Percentiles rank a stretch among this genome's conserved stretches.
These are phyloP conservation scores for Akebia trifoliata DNA, from an alignment of 164 flowering plant species.

Conservation along the genomic window DNA sequence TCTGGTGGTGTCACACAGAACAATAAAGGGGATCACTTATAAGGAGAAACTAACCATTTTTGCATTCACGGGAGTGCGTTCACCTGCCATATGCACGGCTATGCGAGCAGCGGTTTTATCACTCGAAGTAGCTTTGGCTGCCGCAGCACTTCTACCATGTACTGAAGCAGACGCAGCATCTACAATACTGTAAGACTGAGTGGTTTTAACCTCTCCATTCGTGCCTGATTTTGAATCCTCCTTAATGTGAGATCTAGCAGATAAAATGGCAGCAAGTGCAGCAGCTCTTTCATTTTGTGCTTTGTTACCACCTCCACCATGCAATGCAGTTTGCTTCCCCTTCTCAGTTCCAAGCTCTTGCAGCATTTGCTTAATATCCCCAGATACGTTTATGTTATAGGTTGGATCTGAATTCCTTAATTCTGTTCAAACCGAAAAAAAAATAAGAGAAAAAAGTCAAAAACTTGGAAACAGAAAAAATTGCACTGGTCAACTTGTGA, in stretches of 20 bases:
- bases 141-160: slow-evolving; percentile 98
- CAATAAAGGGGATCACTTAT: not conserved
- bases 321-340: slow-evolving; percentile 71
- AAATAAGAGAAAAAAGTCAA: not conserved
- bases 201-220: slow-evolving; percentile 44
- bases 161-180: slow-evolving; percentile 99
- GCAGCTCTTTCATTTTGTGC: slow-evolving; percentile 93
- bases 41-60: slow-evolving; percentile 59
- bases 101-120: slow-evolving; percentile 92
- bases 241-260: slow-evolving; percentile 69
- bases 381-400: slow-evolving; percentile 67
- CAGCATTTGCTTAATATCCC: slow-evolving; percentile 94
- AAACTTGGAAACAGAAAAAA: not conserved
- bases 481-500: not conserved
- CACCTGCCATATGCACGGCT: slow-evolving; percentile 95
- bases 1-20: not conserved
- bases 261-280: slow-evolving; percentile 70
- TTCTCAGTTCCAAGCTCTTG: slow-evolving; percentile 93
- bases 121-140: slow-evolving; percentile 73
- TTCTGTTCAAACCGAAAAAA: slow-evolving; percentile 34
- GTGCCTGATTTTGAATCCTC: slow-evolving; percentile 46
- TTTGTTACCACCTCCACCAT: slow-evolving; percentile 93
- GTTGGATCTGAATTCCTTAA: slow-evolving; percentile 55
- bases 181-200: slow-evolving; percentile 69
- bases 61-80: slow-evolving; percentile 83